Conservation (phyloP, 192 early-diverging fungal species). For the Kickxella alabastrina region DNA sequence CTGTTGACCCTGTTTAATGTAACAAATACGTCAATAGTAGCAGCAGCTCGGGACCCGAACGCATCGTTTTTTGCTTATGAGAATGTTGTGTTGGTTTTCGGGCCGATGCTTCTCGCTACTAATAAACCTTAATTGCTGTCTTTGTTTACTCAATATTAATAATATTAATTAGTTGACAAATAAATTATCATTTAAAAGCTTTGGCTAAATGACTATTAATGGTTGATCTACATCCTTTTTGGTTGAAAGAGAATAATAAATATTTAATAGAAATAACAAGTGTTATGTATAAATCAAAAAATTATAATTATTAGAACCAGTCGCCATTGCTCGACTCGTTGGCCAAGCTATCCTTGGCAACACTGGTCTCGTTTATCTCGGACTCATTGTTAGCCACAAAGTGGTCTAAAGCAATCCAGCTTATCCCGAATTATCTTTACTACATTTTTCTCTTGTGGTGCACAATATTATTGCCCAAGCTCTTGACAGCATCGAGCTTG, state of each 20-base stretch:
- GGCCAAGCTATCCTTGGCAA: slow-evolving; percentile 8
- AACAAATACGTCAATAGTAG: too few relatives aligned
- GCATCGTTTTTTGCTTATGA: neutral
- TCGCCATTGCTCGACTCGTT: slow-evolving; percentile 33
- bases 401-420: slow-evolving; percentile 33
- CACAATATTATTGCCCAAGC: slow-evolving; percentile 19
- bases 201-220: neutral
- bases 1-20: slow-evolving; percentile 5
- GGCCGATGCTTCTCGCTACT: slow-evolving; percentile 37
- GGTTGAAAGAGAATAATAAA: too few relatives aligned
- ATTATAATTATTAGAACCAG: slow-evolving; percentile 33
- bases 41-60: too few relatives aligned
- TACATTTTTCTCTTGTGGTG: slow-evolving; percentile 22
- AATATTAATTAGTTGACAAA: neutral
- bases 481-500: slow-evolving; percentile 24
- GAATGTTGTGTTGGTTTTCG: slow-evolving; percentile 8
- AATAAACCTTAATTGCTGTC: too few relatives aligned
- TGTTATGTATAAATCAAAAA: neutral
- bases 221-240: too few relatives aligned
- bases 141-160: too few relatives aligned
- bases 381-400: slow-evolving; percentile 37
- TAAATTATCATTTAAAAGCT: too few relatives aligned
- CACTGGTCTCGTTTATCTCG: slow-evolving; percentile 14
- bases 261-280: too few relatives aligned
- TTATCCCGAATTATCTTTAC: slow-evolving; percentile 39